Evolutionary conservation across 768 basidiomycete species (phyloP).

Genomic region (Boletus bicolor): DNA sequence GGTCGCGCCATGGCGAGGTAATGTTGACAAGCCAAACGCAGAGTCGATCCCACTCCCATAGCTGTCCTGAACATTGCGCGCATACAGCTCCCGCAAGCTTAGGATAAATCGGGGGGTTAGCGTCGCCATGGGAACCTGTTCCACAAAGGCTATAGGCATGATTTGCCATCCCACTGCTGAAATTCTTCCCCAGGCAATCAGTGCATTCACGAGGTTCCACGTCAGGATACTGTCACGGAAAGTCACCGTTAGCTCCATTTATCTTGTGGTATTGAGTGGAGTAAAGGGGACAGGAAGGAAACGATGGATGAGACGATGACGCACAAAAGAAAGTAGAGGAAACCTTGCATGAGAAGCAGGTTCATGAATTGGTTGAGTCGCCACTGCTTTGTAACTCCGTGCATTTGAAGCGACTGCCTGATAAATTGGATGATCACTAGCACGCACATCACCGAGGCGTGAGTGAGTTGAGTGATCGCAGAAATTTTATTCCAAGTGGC

Average conservation of each 20-base stretch:
- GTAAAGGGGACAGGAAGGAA: too few species aligned
- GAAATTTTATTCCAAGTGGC: not conserved
- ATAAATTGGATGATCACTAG: not conserved
- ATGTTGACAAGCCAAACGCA: not conserved
- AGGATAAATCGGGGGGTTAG: slow-evolving; percentile 5
- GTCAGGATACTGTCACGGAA: not conserved
- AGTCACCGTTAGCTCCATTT: not conserved
- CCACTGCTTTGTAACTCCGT: slow-evolving; percentile 1
- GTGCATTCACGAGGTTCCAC: not conserved
- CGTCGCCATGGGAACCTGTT: not conserved
- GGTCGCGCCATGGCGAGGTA: not conserved
- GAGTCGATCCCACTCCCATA: not conserved
- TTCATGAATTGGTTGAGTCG: slow-evolving; percentile 7
- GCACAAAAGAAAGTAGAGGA: slow-evolving; percentile 11
- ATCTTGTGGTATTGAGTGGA: not conserved
- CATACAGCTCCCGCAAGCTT: slow-evolving; percentile 3
- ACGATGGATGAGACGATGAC: not conserved
- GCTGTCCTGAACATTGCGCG: not conserved
- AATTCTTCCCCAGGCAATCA: not conserved
- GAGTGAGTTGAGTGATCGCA: not conserved
- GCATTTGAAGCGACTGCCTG: not conserved
- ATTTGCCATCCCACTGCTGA: not conserved
- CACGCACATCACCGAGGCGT: not conserved
- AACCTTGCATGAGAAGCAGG: slow-evolving; percentile 3
- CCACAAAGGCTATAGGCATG: not conserved